Percentiles rank a stretch among this genome's conserved stretches.
Conservation (phyloP, 306 rosid genomes). For the Mimosa bimucronata region DNA sequence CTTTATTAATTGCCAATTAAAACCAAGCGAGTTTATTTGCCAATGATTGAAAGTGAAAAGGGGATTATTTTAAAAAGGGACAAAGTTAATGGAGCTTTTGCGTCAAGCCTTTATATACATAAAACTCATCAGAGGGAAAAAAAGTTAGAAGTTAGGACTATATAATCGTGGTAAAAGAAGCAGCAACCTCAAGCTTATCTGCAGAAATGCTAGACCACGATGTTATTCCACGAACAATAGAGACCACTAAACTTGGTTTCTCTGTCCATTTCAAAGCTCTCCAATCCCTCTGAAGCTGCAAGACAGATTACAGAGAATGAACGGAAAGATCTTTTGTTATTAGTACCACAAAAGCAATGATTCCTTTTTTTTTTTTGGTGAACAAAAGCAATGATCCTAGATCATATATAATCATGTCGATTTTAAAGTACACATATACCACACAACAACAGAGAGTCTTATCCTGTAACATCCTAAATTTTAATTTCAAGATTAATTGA, state of each 20-base stretch:
- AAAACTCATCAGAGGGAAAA: slow-evolving; percentile 6
- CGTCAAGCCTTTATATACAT: neutral
- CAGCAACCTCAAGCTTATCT: slow-evolving; percentile 64
- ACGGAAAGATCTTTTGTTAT: neutral
- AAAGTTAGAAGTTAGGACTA: slow-evolving; percentile 1
- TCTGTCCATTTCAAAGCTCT: slow-evolving; percentile 71
- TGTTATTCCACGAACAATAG: slow-evolving; percentile 76
- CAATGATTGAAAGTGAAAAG: neutral
- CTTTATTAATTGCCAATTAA: neutral
- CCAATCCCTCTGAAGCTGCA: slow-evolving; percentile 97
- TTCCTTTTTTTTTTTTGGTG: no score
- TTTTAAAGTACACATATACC: slow-evolving; percentile 5
- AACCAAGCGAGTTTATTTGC: neutral
- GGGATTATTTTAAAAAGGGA: no score
- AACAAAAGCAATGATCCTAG: no score
- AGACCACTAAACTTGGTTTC: slow-evolving; percentile 66
- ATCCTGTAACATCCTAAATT: no score
- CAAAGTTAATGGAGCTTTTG: neutral
- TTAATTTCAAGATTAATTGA: no score
- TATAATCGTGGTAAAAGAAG: slow-evolving; percentile 34
- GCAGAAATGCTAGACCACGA: slow-evolving; percentile 57
- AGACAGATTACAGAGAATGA: slow-evolving; percentile 31
- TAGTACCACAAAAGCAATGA: slow-evolving; percentile 3
- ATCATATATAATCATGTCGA: slow-evolving; percentile 5
- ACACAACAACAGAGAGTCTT: neutral